Conservation (phyloP, 164 flowering plant genomes). For the Stephania yunnanensis region DNA sequence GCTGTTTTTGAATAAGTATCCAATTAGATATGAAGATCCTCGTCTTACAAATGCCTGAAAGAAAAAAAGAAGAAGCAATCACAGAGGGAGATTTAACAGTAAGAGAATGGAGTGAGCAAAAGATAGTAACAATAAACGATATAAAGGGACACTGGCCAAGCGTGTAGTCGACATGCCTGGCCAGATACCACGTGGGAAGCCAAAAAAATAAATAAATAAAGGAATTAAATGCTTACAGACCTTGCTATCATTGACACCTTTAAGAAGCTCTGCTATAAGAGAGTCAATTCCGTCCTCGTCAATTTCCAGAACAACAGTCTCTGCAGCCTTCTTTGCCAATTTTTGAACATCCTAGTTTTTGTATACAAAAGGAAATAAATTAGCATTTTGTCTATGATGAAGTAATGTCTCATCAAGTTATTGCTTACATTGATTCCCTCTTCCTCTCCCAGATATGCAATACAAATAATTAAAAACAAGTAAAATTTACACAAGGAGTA, state of each 20-base stretch:
- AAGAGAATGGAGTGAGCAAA: not conserved
- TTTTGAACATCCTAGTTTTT: conserved; percentile 59
- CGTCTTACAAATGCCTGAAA: conserved; percentile 70
- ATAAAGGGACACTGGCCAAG: not conserved
- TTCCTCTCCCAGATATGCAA: not conserved
- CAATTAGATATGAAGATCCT: conserved; percentile 74
- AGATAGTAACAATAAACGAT: not conserved
- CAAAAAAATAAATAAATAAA: not conserved
- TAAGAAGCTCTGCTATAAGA: conserved; percentile 77
- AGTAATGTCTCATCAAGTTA: not conserved
- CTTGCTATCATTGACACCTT: conserved; percentile 75
- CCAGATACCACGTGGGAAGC: no score
- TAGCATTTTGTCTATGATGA: not conserved
- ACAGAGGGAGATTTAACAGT: not conserved
- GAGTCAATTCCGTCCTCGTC: conserved; percentile 92
- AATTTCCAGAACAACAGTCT: conserved; percentile 87
- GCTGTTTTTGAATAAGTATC: conserved; percentile 89
- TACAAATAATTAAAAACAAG: not conserved
- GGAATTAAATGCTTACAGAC: conserved; percentile 26
- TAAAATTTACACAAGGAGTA: not conserved
- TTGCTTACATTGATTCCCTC: not conserved
- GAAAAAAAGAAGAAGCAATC: not conserved
- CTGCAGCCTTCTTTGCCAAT: conserved; percentile 90
- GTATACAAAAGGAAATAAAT: not conserved
- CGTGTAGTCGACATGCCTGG: no score